Evolutionary conservation across 768 basidiomycete species (phyloP).

Genomic region (Boletus edulis): DNA sequence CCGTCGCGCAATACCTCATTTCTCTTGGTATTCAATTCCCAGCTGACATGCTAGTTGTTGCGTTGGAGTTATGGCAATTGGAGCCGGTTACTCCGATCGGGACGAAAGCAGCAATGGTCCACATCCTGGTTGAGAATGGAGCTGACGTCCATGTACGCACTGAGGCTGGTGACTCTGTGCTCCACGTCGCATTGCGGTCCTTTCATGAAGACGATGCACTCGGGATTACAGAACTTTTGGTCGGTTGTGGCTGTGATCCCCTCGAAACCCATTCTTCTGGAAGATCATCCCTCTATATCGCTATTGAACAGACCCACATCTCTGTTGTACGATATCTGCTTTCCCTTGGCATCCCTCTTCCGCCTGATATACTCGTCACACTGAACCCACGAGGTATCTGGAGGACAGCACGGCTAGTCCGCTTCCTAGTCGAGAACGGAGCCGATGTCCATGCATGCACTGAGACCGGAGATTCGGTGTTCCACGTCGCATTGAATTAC

Average conservation of each 20-base stretch:
- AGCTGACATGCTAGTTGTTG: not conserved
- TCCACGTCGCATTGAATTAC: not conserved
- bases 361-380: not conserved
- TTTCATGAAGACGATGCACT: not conserved
- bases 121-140: not conserved
- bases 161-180: not conserved
- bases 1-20: not conserved
- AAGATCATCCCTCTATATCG: not conserved
- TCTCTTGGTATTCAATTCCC: not conserved
- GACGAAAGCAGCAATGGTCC: not conserved
- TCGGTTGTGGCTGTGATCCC: not conserved
- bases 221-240: not conserved
- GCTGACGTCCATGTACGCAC: not conserved
- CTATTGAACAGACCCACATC: too few species aligned
- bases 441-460: not conserved
- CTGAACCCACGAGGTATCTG: not conserved
- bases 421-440: not conserved
- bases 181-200: not conserved
- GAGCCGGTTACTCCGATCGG: too few species aligned
- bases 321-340: not conserved
- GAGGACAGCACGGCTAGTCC: not conserved
- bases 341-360: not conserved
- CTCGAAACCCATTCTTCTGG: not conserved
- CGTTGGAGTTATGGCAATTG: not conserved
- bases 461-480: not conserved